These are phyloP conservation scores for Colletotrichum gloeosporioides DNA, from an alignment of 2,329 filamentous ascomycete species.

Conservation along the genomic window DNA sequence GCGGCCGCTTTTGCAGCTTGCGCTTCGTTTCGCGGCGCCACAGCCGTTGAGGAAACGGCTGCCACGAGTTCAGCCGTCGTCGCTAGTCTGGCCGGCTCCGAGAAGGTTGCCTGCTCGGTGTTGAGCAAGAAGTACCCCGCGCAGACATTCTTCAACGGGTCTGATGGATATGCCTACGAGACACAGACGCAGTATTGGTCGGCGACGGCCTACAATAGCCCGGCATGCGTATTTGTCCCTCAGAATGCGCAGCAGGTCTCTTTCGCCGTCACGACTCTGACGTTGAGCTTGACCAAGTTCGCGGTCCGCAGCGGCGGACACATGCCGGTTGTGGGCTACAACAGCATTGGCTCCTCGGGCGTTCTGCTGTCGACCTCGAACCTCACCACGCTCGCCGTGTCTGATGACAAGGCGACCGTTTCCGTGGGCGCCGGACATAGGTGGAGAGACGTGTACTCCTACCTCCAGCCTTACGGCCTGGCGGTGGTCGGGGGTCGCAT, in stretches of 20 bases:
- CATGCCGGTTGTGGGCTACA: constrained; percentile 30
- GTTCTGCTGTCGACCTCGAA: constrained; percentile 40
- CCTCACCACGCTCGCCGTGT: constrained; percentile 34
- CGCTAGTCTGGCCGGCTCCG: background rate
- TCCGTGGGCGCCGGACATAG: constrained; percentile 34
- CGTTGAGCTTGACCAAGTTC: constrained; percentile 23
- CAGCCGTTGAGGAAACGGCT: background rate
- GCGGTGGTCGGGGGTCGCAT: constrained; percentile 31
- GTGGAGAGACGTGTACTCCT: constrained; percentile 34
- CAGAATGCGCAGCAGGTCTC: constrained; percentile 25
- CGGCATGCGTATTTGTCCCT: constrained; percentile 31
- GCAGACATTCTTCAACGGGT: background rate
- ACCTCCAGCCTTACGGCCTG: constrained; percentile 27
- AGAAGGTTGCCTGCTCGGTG: background rate
- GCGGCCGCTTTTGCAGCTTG: background rate
- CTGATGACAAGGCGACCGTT: constrained; percentile 30
- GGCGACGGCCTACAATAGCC: background rate
- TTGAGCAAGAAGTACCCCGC: background rate
- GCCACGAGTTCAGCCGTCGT: background rate
- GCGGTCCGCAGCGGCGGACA: constrained; percentile 33
- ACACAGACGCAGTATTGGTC: constrained; percentile 14
- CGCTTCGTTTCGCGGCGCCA: background rate
- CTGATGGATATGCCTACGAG: constrained; percentile 4
- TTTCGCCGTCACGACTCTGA: constrained; percentile 27
- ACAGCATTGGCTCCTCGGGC: constrained; percentile 30